These are phyloP conservation scores for Saturnispora sekii DNA, from an alignment of 805 yeast genomes.

Conservation along the genomic window DNA sequence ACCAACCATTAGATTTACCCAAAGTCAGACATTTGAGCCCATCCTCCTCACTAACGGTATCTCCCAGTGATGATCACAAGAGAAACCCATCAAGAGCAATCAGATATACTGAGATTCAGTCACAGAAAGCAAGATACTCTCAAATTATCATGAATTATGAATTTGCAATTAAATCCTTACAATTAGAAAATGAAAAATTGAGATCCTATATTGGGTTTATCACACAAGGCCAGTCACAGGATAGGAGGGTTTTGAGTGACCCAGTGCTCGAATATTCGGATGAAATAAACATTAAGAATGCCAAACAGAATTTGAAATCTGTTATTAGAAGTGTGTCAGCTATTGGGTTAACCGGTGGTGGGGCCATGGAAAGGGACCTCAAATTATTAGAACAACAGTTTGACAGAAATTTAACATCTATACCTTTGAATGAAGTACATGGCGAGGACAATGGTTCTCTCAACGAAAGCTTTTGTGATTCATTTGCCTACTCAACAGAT, in stretches of 20 bases:
- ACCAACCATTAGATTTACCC: neutral
- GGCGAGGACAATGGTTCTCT: neutral
- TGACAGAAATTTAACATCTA: neutral
- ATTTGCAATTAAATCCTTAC: constrained; percentile 44
- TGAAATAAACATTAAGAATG: constrained; percentile 40
- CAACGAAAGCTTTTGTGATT: constrained; percentile 7
- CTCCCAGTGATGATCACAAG: constrained; percentile 9
- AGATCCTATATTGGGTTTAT: constrained; percentile 49
- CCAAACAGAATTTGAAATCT: constrained; percentile 33
- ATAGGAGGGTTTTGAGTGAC: constrained; percentile 12
- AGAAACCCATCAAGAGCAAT: constrained; percentile 19
- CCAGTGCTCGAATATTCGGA: constrained; percentile 40
- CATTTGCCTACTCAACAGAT: constrained; percentile 14
- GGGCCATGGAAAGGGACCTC: constrained; percentile 2
- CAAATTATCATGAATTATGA: constrained; percentile 43
- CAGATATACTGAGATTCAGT: constrained; percentile 19
- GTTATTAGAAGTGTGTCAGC: constrained; percentile 28
- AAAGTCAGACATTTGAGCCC: constrained; percentile 9
- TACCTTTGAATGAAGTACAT: too few relatives aligned
- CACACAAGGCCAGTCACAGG: constrained; percentile 29
- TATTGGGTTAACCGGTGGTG: constrained; percentile 16
- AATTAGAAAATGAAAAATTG: constrained; percentile 46
- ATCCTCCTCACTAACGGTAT: neutral
- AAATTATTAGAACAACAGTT: neutral
- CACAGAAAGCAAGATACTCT: constrained; percentile 21